Conservation (phyloP, 1,284 basidiomycete genomes). For the Cryptococcus sp. region DNA sequence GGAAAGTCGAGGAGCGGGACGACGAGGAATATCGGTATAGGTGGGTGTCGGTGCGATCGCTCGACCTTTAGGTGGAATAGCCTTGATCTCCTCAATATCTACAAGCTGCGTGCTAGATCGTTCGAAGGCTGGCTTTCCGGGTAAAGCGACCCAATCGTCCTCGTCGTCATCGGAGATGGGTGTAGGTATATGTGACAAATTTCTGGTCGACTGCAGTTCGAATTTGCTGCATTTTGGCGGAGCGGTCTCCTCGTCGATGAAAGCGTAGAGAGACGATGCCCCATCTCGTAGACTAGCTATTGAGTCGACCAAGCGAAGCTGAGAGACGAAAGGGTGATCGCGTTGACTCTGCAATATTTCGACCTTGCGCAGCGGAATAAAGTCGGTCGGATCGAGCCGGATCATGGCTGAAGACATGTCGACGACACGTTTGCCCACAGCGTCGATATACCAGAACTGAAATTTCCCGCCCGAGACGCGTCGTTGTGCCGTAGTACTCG, state of each 20-base stretch:
- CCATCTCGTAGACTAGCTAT: slow-evolving; percentile 2
- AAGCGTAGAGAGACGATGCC: slow-evolving; percentile 28
- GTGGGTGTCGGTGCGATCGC: no score
- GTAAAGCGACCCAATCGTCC: slow-evolving; percentile 1
- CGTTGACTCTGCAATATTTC: slow-evolving; percentile 31
- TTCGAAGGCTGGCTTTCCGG: not conserved
- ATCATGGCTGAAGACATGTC: slow-evolving; percentile 21
- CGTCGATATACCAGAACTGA: slow-evolving; percentile 44
- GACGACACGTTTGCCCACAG: slow-evolving; percentile 20
- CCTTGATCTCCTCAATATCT: not conserved
- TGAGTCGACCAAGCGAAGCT: slow-evolving; percentile 31
- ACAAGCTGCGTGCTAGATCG: not conserved
- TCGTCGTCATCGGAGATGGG: slow-evolving; percentile 3
- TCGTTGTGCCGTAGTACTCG: not conserved
- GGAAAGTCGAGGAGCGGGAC: slow-evolving; percentile 24
- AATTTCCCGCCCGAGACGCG: slow-evolving; percentile 16
- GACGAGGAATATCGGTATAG: not conserved
- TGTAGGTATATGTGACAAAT: not conserved
- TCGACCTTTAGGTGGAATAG: not conserved
- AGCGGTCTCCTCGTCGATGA: slow-evolving; percentile 39
- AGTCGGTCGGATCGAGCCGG: slow-evolving; percentile 35
- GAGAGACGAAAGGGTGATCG: slow-evolving; percentile 26
- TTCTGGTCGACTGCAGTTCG: not conserved
- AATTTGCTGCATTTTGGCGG: slow-evolving; percentile 39
- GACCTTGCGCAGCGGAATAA: slow-evolving; percentile 35